phyloP scores from a whole-genome alignment of 176 grass and related monocot genomes.

The Hordeum marinum region DNA sequence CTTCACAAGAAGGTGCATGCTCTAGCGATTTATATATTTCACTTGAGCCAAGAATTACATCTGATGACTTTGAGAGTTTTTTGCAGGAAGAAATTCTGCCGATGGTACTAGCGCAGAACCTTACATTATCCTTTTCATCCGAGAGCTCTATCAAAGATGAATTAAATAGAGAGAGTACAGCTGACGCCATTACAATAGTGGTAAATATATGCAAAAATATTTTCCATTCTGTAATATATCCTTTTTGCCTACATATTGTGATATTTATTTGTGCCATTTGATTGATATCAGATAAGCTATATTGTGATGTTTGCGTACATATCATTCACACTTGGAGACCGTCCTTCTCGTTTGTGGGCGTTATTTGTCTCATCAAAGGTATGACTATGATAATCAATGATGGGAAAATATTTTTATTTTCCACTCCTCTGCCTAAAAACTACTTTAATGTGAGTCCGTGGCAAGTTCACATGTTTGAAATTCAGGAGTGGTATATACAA shows the following conservation, averaged over 20 bases:
- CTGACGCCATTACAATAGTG: constrained; percentile 86
- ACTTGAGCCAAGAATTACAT: background rate
- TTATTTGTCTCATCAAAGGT: constrained; percentile 95
- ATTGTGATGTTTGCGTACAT: constrained; percentile 98
- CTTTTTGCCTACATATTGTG: background rate
- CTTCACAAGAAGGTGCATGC: constrained; percentile 16
- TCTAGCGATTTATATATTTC: constrained; percentile 4
- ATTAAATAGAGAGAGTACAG: constrained; percentile 86
- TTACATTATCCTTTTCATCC: constrained; percentile 90
- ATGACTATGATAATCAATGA: constrained; percentile 16
- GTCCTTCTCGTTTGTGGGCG: constrained; percentile 43
- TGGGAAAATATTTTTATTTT: background rate
- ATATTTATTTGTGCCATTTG: constrained; percentile 24
- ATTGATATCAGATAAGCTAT: constrained; percentile 91
- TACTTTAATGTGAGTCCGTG: background rate
- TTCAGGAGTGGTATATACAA: constrained; percentile 1
- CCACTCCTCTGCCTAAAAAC: background rate
- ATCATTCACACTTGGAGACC: constrained; percentile 85
- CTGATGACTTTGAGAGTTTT: constrained; percentile 7
- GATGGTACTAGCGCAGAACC: constrained; percentile 73
- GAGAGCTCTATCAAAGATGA: constrained; percentile 95
- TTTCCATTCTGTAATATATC: constrained; percentile 27
- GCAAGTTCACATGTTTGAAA: background rate
- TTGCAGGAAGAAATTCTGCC: constrained; percentile 84
- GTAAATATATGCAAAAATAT: constrained; percentile 41